Conservation (phyloP, 768 basidiomycete genomes). For the Guyanaporus albipodus region DNA sequence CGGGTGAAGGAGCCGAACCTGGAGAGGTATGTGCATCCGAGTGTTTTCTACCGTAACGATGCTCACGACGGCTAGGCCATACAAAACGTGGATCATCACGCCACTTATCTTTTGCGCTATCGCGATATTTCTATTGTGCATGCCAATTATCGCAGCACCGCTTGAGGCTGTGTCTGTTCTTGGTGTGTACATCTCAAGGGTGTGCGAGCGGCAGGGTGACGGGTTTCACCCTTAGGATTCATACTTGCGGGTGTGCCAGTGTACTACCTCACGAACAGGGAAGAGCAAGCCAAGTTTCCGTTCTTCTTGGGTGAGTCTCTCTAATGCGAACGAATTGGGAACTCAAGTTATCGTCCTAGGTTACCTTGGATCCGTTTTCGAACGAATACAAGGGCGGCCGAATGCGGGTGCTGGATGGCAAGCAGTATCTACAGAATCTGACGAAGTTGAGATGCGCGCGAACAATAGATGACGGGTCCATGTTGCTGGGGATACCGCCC, state of each 20-base stretch:
- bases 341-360: constrained; percentile 29
- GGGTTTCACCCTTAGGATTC: constrained; percentile 48
- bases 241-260: constrained; percentile 76
- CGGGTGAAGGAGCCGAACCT: constrained; percentile 88
- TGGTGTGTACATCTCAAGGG: constrained; percentile 43
- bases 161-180: constrained; percentile 83
- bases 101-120: constrained; percentile 88
- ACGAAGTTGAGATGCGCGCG: constrained; percentile 57
- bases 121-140: constrained; percentile 58
- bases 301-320: constrained; percentile 35
- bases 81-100: constrained; percentile 88
- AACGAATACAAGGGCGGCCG: constrained; percentile 49
- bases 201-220: neutral
- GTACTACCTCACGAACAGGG: constrained; percentile 71
- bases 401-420: constrained; percentile 66
- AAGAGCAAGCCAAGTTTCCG: constrained; percentile 37
- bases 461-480: constrained; percentile 6
- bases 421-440: constrained; percentile 65
- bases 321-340: neutral
- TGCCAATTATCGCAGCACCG: constrained; percentile 94
- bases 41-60: neutral
- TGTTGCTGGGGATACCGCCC: neutral
- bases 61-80: constrained; percentile 57
- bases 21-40: constrained; percentile 49
- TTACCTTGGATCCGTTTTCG: constrained; percentile 39